Base-by-base conservation (phyloP, 169 alveolate species). In the Toxoplasma gondii region DNA sequence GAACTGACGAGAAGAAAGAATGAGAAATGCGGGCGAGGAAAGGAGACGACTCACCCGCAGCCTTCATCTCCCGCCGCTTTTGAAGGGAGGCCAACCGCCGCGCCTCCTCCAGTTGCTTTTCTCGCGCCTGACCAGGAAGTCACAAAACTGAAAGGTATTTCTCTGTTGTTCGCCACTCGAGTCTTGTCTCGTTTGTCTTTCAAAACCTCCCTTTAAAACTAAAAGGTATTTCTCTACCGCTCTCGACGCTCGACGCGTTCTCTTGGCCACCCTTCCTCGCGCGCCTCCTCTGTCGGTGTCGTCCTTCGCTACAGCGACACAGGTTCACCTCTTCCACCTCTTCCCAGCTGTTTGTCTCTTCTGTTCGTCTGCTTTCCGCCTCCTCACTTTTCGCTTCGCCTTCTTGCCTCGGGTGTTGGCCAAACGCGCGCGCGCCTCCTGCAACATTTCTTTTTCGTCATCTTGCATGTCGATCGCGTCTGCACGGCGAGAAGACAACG, bases 341-440 rank as follows among this genome's bases (percentile, higher is more conserved):
- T 19, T 9, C 67, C 67, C 67, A 9, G 67, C 67, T 19, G 27
- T 53, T 19, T 53, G 67, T 53, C 67, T 53, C 67, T 19, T 53
- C 67, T 53, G 67, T 31, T 64, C 34, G 7, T 22, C 74, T 64
- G 9, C 74, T 64, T 64, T 7, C 74, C 22, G n/a, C n/a, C 12
- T 49, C 39, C 84, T 38, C 43, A 86, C 99, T 97, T 99, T 99
- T 94, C 99, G 97, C 96, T 99, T 99, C 36, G 99, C 99, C 95
- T 99, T 99, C 98, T 99, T 99, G 45, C 99, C 99, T 87, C 99
- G 98, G 1, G 99, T 99, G 97, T 99, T 99, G 27, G 99, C 99
- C 92, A 99, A 98, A 95, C 99, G 98, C 38, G 99, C 99, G 84
- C 99, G 97, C 31, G 99, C 99, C 96, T 96, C 97, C 70, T 96